Evolutionary conservation across 2,329 filamentous ascomycete genomes (phyloP).

Genomic region (Aspergillus latus): DNA sequence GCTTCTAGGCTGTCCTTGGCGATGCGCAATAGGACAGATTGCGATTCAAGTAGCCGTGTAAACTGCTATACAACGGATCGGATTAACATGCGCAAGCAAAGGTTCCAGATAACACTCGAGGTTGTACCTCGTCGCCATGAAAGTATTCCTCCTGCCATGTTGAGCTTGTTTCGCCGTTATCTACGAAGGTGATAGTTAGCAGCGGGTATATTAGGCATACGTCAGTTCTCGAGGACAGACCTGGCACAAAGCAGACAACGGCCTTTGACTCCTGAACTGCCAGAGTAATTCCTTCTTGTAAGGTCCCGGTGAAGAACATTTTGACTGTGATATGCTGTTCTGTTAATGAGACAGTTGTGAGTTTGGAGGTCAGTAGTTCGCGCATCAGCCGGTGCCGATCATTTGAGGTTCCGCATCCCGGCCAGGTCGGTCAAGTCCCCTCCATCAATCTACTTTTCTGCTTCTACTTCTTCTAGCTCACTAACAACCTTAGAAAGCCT

Average conservation of each 20-base stretch:
- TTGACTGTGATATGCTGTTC: constrained; percentile 10
- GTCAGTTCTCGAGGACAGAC: constrained; percentile 49
- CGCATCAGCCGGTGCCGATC: constrained; percentile 22
- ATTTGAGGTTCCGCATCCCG: constrained; percentile 17
- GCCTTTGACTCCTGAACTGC: constrained; percentile 74
- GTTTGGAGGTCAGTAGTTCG: constrained; percentile 14
- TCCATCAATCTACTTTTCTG: background rate
- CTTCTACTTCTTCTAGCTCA: background rate
- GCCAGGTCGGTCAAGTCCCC: background rate
- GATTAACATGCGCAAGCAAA: constrained; percentile 11
- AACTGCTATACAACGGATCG: constrained; percentile 46
- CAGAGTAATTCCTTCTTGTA: constrained; percentile 76
- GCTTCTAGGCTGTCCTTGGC: constrained; percentile 75
- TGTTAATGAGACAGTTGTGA: background rate
- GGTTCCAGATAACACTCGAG: background rate
- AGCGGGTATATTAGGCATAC: background rate
- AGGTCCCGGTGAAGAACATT: constrained; percentile 80
- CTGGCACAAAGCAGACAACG: constrained; percentile 81
- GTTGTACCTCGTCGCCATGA: constrained; percentile 53
- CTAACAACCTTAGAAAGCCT: background rate
- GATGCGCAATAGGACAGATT: constrained; percentile 70
- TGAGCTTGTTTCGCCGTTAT: constrained; percentile 67
- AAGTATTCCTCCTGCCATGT: constrained; percentile 70
- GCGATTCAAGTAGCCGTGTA: constrained; percentile 56
- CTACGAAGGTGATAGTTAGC: constrained; percentile 43